Evolutionary conservation across 495 filamentous ascomycete genomes (phyloP).

Genomic region (Hyaloscypha bicolor): DNA sequence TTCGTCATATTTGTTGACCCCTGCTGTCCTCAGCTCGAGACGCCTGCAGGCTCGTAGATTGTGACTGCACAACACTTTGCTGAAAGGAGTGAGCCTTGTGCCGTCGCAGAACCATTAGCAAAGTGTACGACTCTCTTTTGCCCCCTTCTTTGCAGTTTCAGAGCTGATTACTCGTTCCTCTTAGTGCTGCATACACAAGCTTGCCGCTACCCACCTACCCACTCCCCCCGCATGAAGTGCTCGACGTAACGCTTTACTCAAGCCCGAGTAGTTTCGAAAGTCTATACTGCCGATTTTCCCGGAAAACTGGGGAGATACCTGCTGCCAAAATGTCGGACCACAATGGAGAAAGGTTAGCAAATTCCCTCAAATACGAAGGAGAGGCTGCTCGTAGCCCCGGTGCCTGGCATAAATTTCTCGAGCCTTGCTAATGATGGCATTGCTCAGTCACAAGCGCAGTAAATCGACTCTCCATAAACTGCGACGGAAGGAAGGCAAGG

Average conservation of each 20-base stretch:
- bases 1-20: neutral
- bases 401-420: neutral
- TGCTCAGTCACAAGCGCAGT: constrained; percentile 49
- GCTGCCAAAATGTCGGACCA: constrained; percentile 22
- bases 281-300: neutral
- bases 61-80: neutral
- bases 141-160: neutral
- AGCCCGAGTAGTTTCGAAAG: constrained; percentile 2
- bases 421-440: constrained; percentile 1
- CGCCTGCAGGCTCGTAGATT: neutral
- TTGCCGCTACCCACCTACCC: neutral
- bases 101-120: neutral
- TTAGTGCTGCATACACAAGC: neutral
- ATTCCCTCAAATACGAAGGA: neutral
- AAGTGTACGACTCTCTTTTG: neutral
- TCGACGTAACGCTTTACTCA: neutral
- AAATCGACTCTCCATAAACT: constrained; percentile 54
- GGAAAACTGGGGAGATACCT: neutral
- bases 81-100: neutral
- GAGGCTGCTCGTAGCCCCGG: neutral
- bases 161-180: neutral
- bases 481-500: constrained; percentile 45
- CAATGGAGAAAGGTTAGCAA: constrained; percentile 20
- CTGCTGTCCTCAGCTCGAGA: neutral
- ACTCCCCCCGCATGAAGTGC: constrained; percentile 7